A percentile compares a stretch with the other conserved stretches of the same genome.
Conservation (phyloP, 441 rosid genomes). For the Populus hybrid region DNA sequence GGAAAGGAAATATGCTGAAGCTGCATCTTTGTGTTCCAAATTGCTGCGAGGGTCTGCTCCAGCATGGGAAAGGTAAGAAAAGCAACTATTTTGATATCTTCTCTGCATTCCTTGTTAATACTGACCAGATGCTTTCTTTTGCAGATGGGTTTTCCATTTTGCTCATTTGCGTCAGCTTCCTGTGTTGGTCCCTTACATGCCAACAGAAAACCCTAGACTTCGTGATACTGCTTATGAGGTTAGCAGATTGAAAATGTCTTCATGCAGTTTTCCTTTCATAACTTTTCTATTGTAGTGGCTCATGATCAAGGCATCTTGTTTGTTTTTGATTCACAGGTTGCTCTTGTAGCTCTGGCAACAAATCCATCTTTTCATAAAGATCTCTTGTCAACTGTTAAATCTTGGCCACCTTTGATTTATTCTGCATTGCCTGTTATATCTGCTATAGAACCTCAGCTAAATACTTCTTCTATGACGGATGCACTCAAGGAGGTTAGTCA, state of each 20-base stretch:
- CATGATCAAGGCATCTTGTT: slow-evolving; percentile 6
- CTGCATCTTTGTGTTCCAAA: slow-evolving; percentile 98
- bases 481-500: slow-evolving; percentile 84
- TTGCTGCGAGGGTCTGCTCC: slow-evolving; percentile 90
- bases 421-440: slow-evolving; percentile 87
- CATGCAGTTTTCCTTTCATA: not conserved
- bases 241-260: slow-evolving; percentile 15
- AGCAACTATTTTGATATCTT: slow-evolving; percentile 19
- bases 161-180: slow-evolving; percentile 99
- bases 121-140: slow-evolving; percentile 27
- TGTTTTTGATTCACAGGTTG: slow-evolving; percentile 56
- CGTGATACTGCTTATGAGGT: slow-evolving; percentile 99
- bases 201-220: slow-evolving; percentile 87
- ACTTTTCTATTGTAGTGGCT: slow-evolving; percentile 11
- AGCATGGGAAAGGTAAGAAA: slow-evolving; percentile 96
- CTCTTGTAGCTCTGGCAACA: slow-evolving; percentile 96
- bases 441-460: slow-evolving; percentile 95
- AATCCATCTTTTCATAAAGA: slow-evolving; percentile 78
- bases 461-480: slow-evolving; percentile 93
- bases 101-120: slow-evolving; percentile 21
- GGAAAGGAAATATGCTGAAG: slow-evolving; percentile 95
- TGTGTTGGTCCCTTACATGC: slow-evolving; percentile 92
- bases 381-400: slow-evolving; percentile 86
- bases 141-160: slow-evolving; percentile 99
- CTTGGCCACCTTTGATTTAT: slow-evolving; percentile 89